These are phyloP conservation scores for Chondrus crispus DNA, from an alignment of 23 red algal species.

Conservation along the genomic window DNA sequence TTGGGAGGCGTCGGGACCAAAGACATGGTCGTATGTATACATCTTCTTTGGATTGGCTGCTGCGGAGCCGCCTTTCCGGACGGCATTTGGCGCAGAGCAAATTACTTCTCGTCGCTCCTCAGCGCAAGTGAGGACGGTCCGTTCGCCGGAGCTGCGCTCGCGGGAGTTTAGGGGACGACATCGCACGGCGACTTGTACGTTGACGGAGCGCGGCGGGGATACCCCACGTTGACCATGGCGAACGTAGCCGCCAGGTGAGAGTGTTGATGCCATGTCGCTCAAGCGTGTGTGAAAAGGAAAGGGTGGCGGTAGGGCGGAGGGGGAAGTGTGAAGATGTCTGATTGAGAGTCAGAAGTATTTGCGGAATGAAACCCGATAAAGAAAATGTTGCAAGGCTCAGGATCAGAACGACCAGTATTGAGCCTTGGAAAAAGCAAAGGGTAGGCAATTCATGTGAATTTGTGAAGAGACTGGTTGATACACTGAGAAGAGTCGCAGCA, in stretches of 20 bases:
- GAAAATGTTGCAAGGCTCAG: background rate
- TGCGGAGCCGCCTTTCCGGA: slow-evolving; percentile 25
- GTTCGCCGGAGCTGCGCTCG: slow-evolving; percentile 62
- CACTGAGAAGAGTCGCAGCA: too few relatives aligned
- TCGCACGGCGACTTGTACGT: slow-evolving; percentile 88
- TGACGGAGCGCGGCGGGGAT: slow-evolving; percentile 58
- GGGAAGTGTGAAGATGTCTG: background rate
- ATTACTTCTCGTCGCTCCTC: slow-evolving; percentile 53
- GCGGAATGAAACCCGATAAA: background rate
- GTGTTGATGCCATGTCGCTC: slow-evolving; percentile 14
- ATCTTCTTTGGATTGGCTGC: slow-evolving; percentile 30
- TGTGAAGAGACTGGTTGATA: too few relatives aligned
- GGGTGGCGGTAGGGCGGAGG: background rate
- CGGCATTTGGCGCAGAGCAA: background rate
- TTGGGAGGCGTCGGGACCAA: slow-evolving; percentile 76
- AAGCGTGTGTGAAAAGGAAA: too few relatives aligned
- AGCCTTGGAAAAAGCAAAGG: too few relatives aligned
- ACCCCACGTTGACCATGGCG: slow-evolving; percentile 50
- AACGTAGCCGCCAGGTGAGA: slow-evolving; percentile 72
- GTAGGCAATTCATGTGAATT: too few relatives aligned
- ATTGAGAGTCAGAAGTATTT: too few relatives aligned
- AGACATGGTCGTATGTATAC: slow-evolving; percentile 88
- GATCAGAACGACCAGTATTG: too few relatives aligned
- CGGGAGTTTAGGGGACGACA: slow-evolving; percentile 83
- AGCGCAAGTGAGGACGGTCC: slow-evolving; percentile 49